Percentiles rank a stretch among this genome's conserved stretches.
Evolutionary conservation across 2,329 filamentous ascomycete genomes (phyloP).

Genomic region (Coniochaeta prunicola): DNA sequence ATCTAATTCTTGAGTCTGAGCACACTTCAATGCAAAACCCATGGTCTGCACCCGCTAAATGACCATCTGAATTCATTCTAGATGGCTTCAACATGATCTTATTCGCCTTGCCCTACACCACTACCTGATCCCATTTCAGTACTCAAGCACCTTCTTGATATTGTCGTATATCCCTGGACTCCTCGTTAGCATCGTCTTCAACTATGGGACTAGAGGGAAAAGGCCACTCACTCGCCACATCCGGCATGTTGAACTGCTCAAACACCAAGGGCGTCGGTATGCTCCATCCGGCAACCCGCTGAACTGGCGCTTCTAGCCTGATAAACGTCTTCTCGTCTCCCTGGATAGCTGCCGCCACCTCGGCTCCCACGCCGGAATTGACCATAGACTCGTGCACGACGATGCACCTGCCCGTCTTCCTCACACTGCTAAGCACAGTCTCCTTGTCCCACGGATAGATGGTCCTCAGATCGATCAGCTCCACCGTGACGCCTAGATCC

Average conservation of each 20-base stretch:
- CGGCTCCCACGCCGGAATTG: conserved; percentile 82
- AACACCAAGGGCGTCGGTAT: conserved; percentile 74
- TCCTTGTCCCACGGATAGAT: conserved; percentile 88
- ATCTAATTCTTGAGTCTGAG: background rate
- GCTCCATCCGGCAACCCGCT: conserved; percentile 82
- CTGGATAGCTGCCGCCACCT: conserved; percentile 83
- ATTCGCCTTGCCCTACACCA: background rate
- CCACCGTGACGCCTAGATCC: conserved; percentile 69
- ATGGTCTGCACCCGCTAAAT: background rate
- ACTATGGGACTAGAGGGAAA: background rate
- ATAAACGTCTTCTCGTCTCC: conserved; percentile 71
- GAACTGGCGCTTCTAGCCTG: conserved; percentile 76
- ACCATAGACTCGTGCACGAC: conserved; percentile 92
- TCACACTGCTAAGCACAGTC: conserved; percentile 73
- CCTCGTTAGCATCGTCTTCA: conserved; percentile 18
- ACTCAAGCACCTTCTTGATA: conserved; percentile 60
- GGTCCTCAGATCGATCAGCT: conserved; percentile 82
- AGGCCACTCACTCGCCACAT: conserved; percentile 76
- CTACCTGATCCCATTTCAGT: conserved; percentile 33
- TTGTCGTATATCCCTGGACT: conserved; percentile 60
- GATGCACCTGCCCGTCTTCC: conserved; percentile 78
- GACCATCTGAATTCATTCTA: background rate
- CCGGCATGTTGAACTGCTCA: conserved; percentile 76
- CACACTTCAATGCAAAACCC: background rate
- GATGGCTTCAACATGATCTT: background rate